A percentile compares a stretch with the other conserved stretches of the same genome.
Evolutionary conservation across 495 filamentous ascomycete genomes (phyloP).

Genomic region (Haplographium delicatum): DNA sequence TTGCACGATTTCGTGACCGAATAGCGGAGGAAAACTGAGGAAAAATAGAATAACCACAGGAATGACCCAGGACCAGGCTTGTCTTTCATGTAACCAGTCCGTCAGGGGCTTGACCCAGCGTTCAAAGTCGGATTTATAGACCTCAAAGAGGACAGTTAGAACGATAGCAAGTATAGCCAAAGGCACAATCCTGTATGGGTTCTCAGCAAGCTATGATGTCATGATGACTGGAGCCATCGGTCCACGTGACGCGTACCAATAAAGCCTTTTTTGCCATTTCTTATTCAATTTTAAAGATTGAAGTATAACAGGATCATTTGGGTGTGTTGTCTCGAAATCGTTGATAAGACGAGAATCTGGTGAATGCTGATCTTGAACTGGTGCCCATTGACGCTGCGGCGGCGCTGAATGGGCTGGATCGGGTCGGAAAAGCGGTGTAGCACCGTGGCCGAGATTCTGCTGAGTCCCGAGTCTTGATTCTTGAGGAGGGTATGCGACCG

Average conservation of each 20-base stretch:
- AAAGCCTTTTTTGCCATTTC: conserved; percentile 12
- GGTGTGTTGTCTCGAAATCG: not conserved
- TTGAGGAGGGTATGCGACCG: not conserved
- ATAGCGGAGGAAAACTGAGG: conserved; percentile 31
- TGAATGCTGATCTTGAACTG: not conserved
- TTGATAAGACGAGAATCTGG: not conserved
- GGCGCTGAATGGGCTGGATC: not conserved
- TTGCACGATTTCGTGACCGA: conserved; percentile 31
- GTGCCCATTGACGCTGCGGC: not conserved
- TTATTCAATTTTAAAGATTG: conserved; percentile 12
- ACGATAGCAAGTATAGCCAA: conserved; percentile 3
- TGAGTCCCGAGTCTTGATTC: not conserved
- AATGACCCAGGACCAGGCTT: conserved; percentile 24
- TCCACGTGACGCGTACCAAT: conserved; percentile 4
- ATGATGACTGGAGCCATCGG: not conserved
- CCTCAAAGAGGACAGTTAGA: conserved; percentile 7
- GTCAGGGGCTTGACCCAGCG: conserved; percentile 6
- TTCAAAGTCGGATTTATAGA: conserved; percentile 12
- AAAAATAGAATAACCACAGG: conserved; percentile 31
- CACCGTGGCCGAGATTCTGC: no score
- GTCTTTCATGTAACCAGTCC: conserved; percentile 1
- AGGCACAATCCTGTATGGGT: conserved; percentile 6
- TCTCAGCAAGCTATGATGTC: conserved; percentile 1
- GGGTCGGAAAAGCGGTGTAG: not conserved
- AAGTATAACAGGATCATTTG: conserved; percentile 6